These are phyloP conservation scores for Trichosporon sp. DNA, from an alignment of 1,284 basidiomycete species.

Conservation along the genomic window DNA sequence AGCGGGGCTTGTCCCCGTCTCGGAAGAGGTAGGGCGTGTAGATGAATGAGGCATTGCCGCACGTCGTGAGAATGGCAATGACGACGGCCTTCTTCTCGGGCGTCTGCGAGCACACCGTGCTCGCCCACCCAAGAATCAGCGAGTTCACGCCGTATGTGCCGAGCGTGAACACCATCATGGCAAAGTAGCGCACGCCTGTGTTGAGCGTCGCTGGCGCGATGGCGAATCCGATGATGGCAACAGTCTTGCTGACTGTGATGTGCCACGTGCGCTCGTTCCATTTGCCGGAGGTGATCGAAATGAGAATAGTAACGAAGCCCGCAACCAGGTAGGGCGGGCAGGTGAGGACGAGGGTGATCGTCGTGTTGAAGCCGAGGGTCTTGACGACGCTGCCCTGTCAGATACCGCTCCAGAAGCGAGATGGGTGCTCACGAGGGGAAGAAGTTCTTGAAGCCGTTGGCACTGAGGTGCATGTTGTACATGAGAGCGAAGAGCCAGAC, in stretches of 20 bases:
- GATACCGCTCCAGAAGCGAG: background rate
- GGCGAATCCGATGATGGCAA: constrained; percentile 34
- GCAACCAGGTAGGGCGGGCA: constrained; percentile 43
- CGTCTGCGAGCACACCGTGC: constrained; percentile 33
- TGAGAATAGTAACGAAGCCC: constrained; percentile 23
- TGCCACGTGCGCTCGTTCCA: constrained; percentile 30
- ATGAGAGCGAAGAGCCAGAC: constrained; percentile 34
- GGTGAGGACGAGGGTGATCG: constrained; percentile 44
- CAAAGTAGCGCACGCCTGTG: constrained; percentile 32
- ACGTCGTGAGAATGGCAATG: constrained; percentile 28
- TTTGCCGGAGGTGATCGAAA: constrained; percentile 30
- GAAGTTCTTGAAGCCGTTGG: constrained; percentile 36
- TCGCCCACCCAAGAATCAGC: constrained; percentile 35
- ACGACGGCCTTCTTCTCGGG: constrained; percentile 36
- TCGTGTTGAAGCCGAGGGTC: constrained; percentile 39
- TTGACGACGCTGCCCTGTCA: background rate
- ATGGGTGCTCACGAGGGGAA: constrained; percentile 20
- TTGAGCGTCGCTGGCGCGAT: constrained; percentile 32
- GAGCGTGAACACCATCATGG: constrained; percentile 29
- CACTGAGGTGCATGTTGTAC: constrained; percentile 29
- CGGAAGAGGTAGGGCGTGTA: constrained; percentile 35
- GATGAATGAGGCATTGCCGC: constrained; percentile 29
- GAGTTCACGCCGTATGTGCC: constrained; percentile 37
- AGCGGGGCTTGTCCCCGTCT: constrained; percentile 22
- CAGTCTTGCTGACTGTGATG: constrained; percentile 27